Evolutionary conservation across 2,329 filamentous ascomycete genomes (phyloP), one percentile per base, ranked within the genome.

Genomic region (Tothia fuscella): DNA sequence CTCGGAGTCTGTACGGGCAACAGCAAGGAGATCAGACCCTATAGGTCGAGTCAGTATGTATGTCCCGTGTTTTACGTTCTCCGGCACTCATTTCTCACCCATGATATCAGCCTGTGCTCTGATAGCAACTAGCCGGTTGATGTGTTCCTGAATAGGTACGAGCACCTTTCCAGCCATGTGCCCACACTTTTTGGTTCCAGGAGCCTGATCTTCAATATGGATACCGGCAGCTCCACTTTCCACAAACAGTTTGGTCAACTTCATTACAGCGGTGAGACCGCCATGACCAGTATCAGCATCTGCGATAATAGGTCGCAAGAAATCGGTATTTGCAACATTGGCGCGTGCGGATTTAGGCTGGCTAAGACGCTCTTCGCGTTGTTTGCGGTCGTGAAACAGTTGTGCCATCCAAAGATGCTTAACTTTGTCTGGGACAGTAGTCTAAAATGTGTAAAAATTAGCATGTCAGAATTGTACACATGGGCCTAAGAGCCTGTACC

Each of bases 101-200:
- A 98, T 96, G 56, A 98, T 96, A 59, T 98, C 91, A 52, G 91
- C 89, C 66, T 98, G 91, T 4, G 91, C 89, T 46, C 91, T 82
- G 61, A 98, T 96, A 52, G 91, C 88, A 38, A 98, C 87, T 42
- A 98, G 73, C 42, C 91, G 82, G 70, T 95, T 96, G 68, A 96
- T 95, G 70, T 98, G 91, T 69, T 98, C 91, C 64, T 78, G 84
- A 59, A 95, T 93, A 38, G 91, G 91, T 40, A 98, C 91, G 46
- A 98, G 72, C 32, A 96, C 91, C 69, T 96, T 96, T 57, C 91
- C 91, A 50, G 91, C 91, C 91, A 96, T 96, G 68, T 96, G 91
- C 49, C 91, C 91, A 62, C 91, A 98, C 76, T 98, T 98, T 77
- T 98, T 98, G 38, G 91, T 96, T 42, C 91, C 91, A 3, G 91